These are phyloP conservation scores for Hypoxylon rubiginosum DNA, from an alignment of 2,329 filamentous ascomycete genomes.

Conservation along the genomic window DNA sequence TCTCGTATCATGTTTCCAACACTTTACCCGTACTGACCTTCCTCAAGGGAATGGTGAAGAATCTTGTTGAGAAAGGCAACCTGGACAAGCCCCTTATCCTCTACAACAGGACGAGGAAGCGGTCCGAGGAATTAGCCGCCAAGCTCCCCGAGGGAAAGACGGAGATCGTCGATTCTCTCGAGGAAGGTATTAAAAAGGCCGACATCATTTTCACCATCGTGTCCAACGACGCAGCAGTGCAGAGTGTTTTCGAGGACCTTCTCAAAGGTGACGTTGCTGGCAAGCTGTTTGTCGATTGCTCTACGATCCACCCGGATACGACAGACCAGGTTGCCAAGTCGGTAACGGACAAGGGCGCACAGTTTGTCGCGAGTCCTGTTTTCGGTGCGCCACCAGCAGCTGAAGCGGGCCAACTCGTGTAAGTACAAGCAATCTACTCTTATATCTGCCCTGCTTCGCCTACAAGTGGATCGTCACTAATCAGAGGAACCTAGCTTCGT, in stretches of 20 bases:
- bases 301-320: constrained; percentile 87
- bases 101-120: constrained; percentile 81
- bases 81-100: constrained; percentile 80
- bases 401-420: constrained; percentile 72
- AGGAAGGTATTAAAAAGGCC: constrained; percentile 74
- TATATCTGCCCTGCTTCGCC: neutral
- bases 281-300: constrained; percentile 89
- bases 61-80: constrained; percentile 82
- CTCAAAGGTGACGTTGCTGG: constrained; percentile 69
- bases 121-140: constrained; percentile 73
- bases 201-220: constrained; percentile 88
- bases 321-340: constrained; percentile 74
- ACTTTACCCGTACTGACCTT: constrained; percentile 35
- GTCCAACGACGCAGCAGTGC: constrained; percentile 81
- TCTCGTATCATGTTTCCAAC: neutral
- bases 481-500: constrained; percentile 61
- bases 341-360: constrained; percentile 70
- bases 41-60: constrained; percentile 82
- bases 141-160: constrained; percentile 73
- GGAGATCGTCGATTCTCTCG: constrained; percentile 72
- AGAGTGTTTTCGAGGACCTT: constrained; percentile 70
- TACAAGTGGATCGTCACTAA: neutral
- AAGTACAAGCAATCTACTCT: constrained; percentile 30
- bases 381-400: constrained; percentile 74
- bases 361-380: constrained; percentile 81